phyloP scores from a whole-genome alignment of 441 rosid species.

The Omphalea diandra region DNA sequence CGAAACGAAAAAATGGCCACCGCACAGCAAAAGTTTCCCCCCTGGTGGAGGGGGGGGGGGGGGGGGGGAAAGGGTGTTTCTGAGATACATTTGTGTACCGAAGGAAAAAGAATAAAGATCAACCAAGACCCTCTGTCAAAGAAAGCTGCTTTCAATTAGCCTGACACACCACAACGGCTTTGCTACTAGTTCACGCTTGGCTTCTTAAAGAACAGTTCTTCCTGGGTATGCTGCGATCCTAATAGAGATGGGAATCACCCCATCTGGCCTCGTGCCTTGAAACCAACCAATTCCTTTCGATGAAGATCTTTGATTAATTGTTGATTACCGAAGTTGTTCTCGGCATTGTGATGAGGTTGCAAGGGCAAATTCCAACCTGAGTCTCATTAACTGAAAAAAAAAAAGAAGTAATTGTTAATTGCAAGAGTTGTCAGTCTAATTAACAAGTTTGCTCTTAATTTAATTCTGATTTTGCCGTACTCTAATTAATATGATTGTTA shows the following conservation, averaged over 20 bases:
- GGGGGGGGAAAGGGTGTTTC: conserved; percentile 22
- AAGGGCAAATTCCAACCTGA: too few species aligned
- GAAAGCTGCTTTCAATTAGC: conserved; percentile 29
- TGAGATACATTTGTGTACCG: too few species aligned
- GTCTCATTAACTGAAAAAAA: too few species aligned
- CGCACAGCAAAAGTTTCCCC: too few species aligned
- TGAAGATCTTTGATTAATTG: too few species aligned
- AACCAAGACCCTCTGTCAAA: background rate
- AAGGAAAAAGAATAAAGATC: background rate
- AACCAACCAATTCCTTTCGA: conserved; percentile 37
- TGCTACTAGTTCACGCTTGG: conserved; percentile 24
- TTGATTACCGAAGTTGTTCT: conserved; percentile 44
- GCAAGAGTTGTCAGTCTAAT: too few species aligned
- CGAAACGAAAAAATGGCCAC: too few species aligned
- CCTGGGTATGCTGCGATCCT: conserved; percentile 29
- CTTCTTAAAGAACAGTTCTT: conserved; percentile 27
- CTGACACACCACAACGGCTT: conserved; percentile 36
- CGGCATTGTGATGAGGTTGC: too few species aligned
- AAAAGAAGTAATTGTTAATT: too few species aligned
- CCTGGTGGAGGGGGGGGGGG: conserved; percentile 36
- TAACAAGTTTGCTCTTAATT: too few species aligned
- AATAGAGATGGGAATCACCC: conserved; percentile 31
- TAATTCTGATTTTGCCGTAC: too few species aligned
- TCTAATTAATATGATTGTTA: too few species aligned
- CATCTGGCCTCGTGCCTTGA: conserved; percentile 44